Base-by-base conservation (phyloP, 2,329 filamentous ascomycete genomes). In the Rhinocladiella similis region DNA sequence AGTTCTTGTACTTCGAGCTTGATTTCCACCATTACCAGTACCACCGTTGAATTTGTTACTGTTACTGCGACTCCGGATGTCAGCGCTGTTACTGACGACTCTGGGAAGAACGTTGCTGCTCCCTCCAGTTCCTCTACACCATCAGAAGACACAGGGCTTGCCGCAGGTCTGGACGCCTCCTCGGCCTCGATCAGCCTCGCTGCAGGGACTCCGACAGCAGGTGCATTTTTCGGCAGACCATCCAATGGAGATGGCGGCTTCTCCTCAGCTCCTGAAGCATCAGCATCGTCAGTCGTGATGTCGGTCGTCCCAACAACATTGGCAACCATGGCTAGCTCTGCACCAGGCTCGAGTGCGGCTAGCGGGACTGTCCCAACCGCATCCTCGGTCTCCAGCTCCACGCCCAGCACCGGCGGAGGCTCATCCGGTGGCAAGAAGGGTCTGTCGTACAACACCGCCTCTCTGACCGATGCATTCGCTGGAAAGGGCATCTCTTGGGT, bases 401-500 rank as follows among this genome's bases (percentile, higher is more conserved):
- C 55, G 14, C 25, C 62, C 5, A 59, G 54, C 39, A 54, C 62
- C 10, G 36, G 48, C 16, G 47, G 29, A 33, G 29, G 50, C 12
- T 62, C 62, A 5, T 55, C 54, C 29, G 47, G 59, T 29, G 63
- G 61, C 59, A 72, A 73, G 61, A 66, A 66, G 20, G 71, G 71
- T 47, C 63, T 72, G 38, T 71, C 70, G 53, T 79, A 77, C 71
- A 78, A 77, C 60, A 65, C 72, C 36, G 64, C 67, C 36, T 59
- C 63, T 19, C 62, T 70, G 35, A 66, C 73, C 10, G n/a, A 62
- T 22, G 50, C 69, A 13, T 72, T 78, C 50, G 49, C 63, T 50
- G 60, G 57, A 46, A 64, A 59, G 46, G 66, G 63, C 22, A 65
- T 75, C 50, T 67, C 68, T 39, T 79, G 76, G 76, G 72, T 72